Conservation (phyloP, 345 rosid species). For the Linum trigynum region DNA sequence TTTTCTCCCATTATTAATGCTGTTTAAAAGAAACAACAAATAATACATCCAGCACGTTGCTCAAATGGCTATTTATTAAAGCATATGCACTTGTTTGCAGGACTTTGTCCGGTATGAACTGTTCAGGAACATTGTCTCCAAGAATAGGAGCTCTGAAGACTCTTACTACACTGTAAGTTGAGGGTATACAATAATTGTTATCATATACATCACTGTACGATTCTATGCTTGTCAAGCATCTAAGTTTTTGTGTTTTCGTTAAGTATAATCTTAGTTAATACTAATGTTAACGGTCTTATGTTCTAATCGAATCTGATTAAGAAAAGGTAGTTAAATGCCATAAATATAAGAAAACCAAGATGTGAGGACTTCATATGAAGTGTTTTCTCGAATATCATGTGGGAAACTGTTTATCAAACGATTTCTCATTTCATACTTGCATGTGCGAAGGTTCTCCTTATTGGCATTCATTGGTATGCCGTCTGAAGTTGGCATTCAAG, state of each 20-base stretch:
- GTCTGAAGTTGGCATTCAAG: too few relatives aligned
- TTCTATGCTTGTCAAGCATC: not conserved
- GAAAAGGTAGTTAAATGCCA: too few relatives aligned
- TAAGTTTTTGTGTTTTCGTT: not conserved
- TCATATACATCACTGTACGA: not conserved
- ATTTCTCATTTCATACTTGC: too few relatives aligned
- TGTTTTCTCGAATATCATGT: too few relatives aligned
- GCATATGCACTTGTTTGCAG: slow-evolving; percentile 33
- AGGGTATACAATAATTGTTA: slow-evolving; percentile 9
- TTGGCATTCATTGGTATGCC: too few relatives aligned
- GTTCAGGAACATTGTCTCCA: slow-evolving; percentile 69
- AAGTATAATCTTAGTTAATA: not conserved
- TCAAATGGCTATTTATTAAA: not conserved
- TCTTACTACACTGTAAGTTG: slow-evolving; percentile 69
- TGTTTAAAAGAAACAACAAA: not conserved
- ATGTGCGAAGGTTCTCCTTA: too few relatives aligned
- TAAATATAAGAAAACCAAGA: too few relatives aligned
- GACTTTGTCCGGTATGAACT: slow-evolving; percentile 67
- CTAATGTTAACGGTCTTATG: too few relatives aligned
- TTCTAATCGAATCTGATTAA: too few relatives aligned
- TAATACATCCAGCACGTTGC: not conserved
- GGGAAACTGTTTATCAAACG: too few relatives aligned
- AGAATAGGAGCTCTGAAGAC: slow-evolving; percentile 47
- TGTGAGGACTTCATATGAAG: too few relatives aligned
- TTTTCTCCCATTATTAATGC: not conserved